Percentiles rank a stretch among this genome's conserved stretches.
Evolutionary conservation across 177 flowering plant genomes (phyloP).

Genomic region (Tripterygium wilfordii): DNA sequence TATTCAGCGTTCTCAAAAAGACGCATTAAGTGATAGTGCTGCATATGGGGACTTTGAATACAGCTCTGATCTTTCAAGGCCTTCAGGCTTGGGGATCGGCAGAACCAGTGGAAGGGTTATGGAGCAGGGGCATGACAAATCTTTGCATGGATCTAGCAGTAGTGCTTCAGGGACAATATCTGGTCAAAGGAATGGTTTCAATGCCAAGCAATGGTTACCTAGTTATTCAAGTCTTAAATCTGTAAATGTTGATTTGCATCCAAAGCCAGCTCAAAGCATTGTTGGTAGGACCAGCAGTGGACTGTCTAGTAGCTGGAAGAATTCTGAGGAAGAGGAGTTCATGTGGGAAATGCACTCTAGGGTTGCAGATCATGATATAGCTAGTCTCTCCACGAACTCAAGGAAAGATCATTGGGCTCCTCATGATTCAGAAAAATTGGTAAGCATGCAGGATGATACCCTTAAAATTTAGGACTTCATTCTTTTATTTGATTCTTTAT

Average conservation of each 20-base stretch:
- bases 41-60: slow-evolving; percentile 47
- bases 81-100: slow-evolving; percentile 33
- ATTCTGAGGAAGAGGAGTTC: slow-evolving; percentile 93
- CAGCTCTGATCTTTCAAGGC: slow-evolving; percentile 44
- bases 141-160: slow-evolving; percentile 41
- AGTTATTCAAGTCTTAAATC: slow-evolving; percentile 29
- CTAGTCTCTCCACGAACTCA: slow-evolving; percentile 23
- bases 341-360: slow-evolving; percentile 74
- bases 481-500: not conserved
- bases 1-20: slow-evolving; percentile 40
- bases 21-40: slow-evolving; percentile 32
- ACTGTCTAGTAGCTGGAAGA: slow-evolving; percentile 65
- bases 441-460: slow-evolving; percentile 20
- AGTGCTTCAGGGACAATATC: slow-evolving; percentile 27
- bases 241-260: slow-evolving; percentile 22
- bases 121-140: slow-evolving; percentile 37
- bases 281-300: slow-evolving; percentile 28
- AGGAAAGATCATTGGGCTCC: slow-evolving; percentile 46
- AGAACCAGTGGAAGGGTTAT: slow-evolving; percentile 32
- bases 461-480: not conserved
- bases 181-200: slow-evolving; percentile 51
- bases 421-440: slow-evolving; percentile 49
- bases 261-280: slow-evolving; percentile 17
- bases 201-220: slow-evolving; percentile 28
- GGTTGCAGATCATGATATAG: slow-evolving; percentile 30